These are phyloP conservation scores for Aspergillus sojae DNA, from an alignment of 2,329 filamentous ascomycete species.

Conservation along the genomic window DNA sequence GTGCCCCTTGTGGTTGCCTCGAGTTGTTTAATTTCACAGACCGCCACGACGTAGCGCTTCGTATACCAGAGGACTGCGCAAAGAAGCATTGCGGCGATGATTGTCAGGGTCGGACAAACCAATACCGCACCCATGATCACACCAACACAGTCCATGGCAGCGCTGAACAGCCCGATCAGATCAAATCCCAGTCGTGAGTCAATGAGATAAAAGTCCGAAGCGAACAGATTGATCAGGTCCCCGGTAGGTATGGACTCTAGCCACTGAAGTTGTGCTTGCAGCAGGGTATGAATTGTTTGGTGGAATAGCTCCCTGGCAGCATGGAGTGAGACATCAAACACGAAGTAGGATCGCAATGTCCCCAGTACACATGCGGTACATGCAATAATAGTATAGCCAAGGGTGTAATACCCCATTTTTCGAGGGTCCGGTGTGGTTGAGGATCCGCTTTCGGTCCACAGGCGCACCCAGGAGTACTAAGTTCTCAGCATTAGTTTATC, in stretches of 20 bases:
- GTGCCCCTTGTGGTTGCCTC: conserved; percentile 3
- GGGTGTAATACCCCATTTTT: neutral
- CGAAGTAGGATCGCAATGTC: conserved; percentile 7
- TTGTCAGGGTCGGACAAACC: neutral
- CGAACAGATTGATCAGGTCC: conserved; percentile 72
- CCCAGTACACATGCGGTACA: conserved; percentile 20
- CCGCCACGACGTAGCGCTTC: conserved; percentile 1
- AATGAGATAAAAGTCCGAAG: conserved; percentile 71
- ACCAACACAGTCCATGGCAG: conserved; percentile 6
- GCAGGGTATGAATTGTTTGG: neutral
- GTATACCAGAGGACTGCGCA: neutral
- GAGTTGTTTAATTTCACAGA: conserved; percentile 2
- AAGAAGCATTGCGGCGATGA: neutral
- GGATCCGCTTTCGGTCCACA: neutral
- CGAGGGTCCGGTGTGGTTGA: neutral
- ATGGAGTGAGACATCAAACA: neutral
- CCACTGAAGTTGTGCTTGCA: conserved; percentile 72
- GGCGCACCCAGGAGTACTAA: neutral
- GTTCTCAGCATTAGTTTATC: neutral
- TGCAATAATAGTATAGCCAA: neutral
- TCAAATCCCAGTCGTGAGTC: conserved; percentile 69
- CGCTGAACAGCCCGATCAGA: neutral
- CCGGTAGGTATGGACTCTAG: conserved; percentile 76
- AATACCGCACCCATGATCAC: conserved; percentile 51
- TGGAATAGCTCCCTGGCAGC: conserved; percentile 8